Base-by-base conservation (phyloP, 495 filamentous ascomycete species). In the Annulohypoxylon nitens region DNA sequence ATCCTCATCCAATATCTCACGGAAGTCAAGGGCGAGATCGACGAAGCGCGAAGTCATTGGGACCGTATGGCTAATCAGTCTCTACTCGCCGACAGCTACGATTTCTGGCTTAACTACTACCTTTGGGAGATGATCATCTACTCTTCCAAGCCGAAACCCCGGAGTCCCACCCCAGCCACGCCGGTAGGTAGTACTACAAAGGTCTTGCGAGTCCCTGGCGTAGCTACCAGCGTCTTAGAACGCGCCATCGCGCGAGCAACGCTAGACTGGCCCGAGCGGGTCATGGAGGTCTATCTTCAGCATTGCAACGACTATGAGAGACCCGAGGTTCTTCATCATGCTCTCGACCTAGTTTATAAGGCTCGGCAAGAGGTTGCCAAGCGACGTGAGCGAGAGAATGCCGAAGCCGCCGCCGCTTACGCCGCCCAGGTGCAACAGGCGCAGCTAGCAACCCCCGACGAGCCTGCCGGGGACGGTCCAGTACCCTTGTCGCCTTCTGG, bases 81-180 rank as follows among this genome's bases (percentile, higher is more conserved):
- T 20, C 85, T 89, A 12, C 89, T 92, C 39, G 90, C 89, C 18
- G 86, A 92, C 70, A 93, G 90, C 75, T 93, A 93, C 74, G 93
- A 97, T 74, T 98, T 98, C 75, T 99, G 96, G 96, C 87, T 94
- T 34, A 88, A 90, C 41, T 97, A 92, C 78, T 97, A 97, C 79
- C 81, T 89, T 45, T 99, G 93, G 93, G 96, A 97, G 79, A 89
- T 98, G 85, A 86, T 91, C 57, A 79, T 82, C 14, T 85, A 84
- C 55, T 76, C 85, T 5, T 78, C 81, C 6, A 81, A 76, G 66
- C 76, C 70, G 60, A 83, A 81, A 61, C 71, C 70, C n/a, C 78
- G 80, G 34, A 86, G 83, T 61, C 84, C 84, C 0, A 85, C 84
- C 4, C 84, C 84, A 8, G 72, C 73, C 10, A 80, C 82, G 14